Conservation (phyloP, 352 stramenopile species). For the Phytopythium litorale region DNA sequence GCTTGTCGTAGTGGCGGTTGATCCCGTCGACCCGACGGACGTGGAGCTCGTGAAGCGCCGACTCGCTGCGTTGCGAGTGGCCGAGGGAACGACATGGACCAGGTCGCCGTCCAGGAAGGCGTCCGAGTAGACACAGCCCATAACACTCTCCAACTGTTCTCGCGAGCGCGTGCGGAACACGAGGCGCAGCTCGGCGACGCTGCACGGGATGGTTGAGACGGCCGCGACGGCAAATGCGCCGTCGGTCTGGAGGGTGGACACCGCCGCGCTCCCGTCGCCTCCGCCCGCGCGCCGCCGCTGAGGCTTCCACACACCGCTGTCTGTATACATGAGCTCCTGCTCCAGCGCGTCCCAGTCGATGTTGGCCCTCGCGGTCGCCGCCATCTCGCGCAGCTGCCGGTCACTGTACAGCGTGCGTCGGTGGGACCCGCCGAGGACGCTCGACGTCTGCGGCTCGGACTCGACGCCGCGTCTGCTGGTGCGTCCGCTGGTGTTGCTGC, state of each 20-base stretch:
- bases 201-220: conserved; percentile 28
- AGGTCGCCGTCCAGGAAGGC: conserved; percentile 33
- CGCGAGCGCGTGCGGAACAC: conserved; percentile 24
- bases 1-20: neutral
- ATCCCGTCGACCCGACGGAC: neutral
- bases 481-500: neutral
- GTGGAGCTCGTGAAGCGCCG: conserved; percentile 4
- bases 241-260: conserved; percentile 15
- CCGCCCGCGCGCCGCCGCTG: conserved; percentile 16
- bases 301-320: conserved; percentile 27
- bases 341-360: conserved; percentile 37
- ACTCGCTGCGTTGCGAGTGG: neutral
- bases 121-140: conserved; percentile 28
- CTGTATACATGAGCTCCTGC: conserved; percentile 21
- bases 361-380: conserved; percentile 15
- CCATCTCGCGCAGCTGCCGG: conserved; percentile 34
- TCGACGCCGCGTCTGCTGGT: neutral
- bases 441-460: neutral
- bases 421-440: neutral
- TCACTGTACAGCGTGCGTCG: conserved; percentile 17
- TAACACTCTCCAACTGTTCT: conserved; percentile 27
- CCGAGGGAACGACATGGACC: conserved; percentile 19
- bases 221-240: conserved; percentile 30
- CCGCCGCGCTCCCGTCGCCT: conserved; percentile 13
- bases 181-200: conserved; percentile 33